phyloP scores from a whole-genome alignment of 2,329 filamentous ascomycete genomes.

The Aspergillus neotritici region DNA sequence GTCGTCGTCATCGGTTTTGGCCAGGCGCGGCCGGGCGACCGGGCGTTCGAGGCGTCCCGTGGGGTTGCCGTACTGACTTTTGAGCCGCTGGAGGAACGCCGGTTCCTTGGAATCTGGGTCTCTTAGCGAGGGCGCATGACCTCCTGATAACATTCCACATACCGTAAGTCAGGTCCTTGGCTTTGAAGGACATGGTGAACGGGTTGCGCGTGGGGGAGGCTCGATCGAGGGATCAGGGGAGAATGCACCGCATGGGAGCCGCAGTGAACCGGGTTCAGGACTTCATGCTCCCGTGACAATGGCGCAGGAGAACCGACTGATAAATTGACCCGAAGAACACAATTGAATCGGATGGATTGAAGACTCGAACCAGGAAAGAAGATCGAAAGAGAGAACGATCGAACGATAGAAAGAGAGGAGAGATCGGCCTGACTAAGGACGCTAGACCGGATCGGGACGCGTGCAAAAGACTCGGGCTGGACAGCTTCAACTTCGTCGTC shows the following conservation, averaged over 20 bases:
- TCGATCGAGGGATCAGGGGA: background rate
- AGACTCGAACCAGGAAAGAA: background rate
- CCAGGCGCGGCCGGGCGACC: slow-evolving; percentile 31
- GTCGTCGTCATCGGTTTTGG: slow-evolving; percentile 32
- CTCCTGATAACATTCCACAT: slow-evolving; percentile 3
- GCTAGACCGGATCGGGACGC: slow-evolving; percentile 30
- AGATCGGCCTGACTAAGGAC: background rate
- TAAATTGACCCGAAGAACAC: background rate
- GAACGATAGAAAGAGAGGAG: too few species aligned
- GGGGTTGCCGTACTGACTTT: slow-evolving; percentile 32
- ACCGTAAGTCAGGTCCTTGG: slow-evolving; percentile 43
- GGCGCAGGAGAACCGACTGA: background rate
- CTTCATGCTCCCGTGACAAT: too few species aligned
- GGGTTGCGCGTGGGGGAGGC: slow-evolving; percentile 4
- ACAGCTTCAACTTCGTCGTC: slow-evolving; percentile 29
- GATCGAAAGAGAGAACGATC: background rate
- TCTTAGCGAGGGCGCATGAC: slow-evolving; percentile 5
- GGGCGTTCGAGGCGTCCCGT: slow-evolving; percentile 35
- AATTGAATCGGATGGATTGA: background rate
- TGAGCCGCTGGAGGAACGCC: slow-evolving; percentile 39
- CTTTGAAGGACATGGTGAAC: slow-evolving; percentile 35
- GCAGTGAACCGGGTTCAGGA: too few species aligned
- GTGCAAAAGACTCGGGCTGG: slow-evolving; percentile 32
- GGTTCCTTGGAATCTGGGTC: slow-evolving; percentile 38
- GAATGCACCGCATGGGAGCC: too few species aligned